Conservation (phyloP, 2,329 filamentous ascomycete genomes). For the Penicillium sp. region DNA sequence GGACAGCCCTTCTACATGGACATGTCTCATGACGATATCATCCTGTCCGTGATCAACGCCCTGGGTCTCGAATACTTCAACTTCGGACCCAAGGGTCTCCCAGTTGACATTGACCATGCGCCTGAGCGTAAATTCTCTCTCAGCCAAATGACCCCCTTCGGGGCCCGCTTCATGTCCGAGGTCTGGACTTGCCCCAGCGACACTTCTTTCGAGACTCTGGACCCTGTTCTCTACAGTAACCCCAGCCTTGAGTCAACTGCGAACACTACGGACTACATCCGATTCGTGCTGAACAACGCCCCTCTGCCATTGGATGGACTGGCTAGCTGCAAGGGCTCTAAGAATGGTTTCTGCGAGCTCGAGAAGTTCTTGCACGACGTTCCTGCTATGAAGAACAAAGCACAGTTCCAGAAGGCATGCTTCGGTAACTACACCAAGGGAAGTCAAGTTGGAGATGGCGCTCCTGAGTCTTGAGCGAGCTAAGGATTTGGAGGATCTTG, state of each 20-base stretch:
- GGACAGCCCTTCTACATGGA: conserved; percentile 54
- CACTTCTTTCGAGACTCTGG: conserved; percentile 25
- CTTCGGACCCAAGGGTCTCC: conserved; percentile 28
- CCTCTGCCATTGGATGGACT: conserved; percentile 32
- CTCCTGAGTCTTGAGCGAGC: conserved; percentile 8
- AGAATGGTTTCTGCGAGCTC: conserved; percentile 33
- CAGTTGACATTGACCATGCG: conserved; percentile 34
- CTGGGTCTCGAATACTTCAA: conserved; percentile 57
- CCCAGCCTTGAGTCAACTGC: conserved; percentile 17
- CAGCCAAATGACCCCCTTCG: conserved; percentile 57
- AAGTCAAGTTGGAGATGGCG: conserved; percentile 28
- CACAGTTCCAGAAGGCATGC: conserved; percentile 32
- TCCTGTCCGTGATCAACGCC: conserved; percentile 53
- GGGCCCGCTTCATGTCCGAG: conserved; percentile 57
- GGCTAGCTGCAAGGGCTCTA: conserved; percentile 24
- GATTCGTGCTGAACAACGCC: conserved; percentile 33
- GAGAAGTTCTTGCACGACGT: conserved; percentile 29
- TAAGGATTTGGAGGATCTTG: no score
- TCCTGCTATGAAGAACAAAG: conserved; percentile 25
- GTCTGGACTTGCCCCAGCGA: conserved; percentile 52
- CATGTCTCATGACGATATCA: conserved; percentile 57
- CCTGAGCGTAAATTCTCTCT: conserved; percentile 53
- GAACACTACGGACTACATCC: conserved; percentile 28
- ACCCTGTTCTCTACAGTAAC: conserved; percentile 39
- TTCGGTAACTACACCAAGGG: conserved; percentile 29